These are phyloP conservation scores for Pleurotus giganteus DNA, from an alignment of 768 basidiomycete species.

Conservation along the genomic window DNA sequence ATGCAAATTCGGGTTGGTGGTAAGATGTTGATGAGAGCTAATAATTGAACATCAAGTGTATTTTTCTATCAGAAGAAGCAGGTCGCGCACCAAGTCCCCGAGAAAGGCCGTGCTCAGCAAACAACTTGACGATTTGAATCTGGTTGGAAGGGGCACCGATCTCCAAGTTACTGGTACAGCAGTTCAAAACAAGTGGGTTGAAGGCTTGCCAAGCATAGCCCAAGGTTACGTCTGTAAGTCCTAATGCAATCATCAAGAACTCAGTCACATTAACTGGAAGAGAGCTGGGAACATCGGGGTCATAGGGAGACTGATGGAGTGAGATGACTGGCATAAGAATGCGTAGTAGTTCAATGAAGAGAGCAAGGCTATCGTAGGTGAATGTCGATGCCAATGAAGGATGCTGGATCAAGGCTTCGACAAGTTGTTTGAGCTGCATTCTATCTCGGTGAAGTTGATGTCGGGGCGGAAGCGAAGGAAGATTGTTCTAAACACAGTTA, in stretches of 20 bases:
- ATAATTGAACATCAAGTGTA: neutral
- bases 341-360: neutral
- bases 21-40: neutral
- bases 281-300: neutral
- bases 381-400: neutral
- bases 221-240: neutral
- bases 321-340: neutral
- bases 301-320: neutral
- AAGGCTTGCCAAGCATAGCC: neutral
- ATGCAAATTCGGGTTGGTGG: neutral
- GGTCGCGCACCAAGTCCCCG: conserved; percentile 12
- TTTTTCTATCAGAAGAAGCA: neutral
- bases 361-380: neutral
- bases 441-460: neutral
- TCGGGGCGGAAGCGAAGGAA: neutral
- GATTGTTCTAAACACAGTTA: neutral
- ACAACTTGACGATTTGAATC: conserved; percentile 8
- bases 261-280: neutral
- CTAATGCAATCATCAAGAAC: neutral
- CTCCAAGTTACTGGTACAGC: neutral
- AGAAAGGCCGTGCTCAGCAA: conserved; percentile 8
- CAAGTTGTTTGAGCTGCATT: neutral
- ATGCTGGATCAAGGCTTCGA: neutral
- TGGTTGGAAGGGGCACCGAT: neutral
- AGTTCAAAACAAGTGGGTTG: neutral